phyloP scores from a whole-genome alignment of 2,329 filamentous ascomycete species.

The Pseudogymnoascus sp. region DNA sequence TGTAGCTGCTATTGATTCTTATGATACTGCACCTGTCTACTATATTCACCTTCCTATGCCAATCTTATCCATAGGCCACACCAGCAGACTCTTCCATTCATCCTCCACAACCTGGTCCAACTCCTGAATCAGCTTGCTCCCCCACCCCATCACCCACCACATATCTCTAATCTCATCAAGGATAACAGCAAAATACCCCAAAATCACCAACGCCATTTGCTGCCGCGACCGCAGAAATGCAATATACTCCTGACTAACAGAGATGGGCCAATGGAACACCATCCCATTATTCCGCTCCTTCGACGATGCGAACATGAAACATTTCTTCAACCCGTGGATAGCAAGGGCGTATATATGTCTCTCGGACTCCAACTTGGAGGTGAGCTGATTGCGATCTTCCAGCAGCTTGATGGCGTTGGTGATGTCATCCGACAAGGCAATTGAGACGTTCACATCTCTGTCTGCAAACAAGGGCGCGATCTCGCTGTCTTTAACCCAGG shows the following conservation, averaged over 20 bases:
- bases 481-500: not conserved
- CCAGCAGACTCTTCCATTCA: not conserved
- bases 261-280: slow-evolving; percentile 10
- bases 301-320: not conserved
- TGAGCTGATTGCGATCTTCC: not conserved
- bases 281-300: not conserved
- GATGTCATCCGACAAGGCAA: not conserved
- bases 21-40: not conserved
- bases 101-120: not conserved
- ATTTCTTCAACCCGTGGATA: not conserved
- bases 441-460: not conserved
- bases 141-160: slow-evolving; percentile 14
- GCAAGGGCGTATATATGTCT: not conserved
- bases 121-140: slow-evolving; percentile 11
- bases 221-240: not conserved
- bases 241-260: slow-evolving; percentile 9
- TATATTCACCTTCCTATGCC: not conserved
- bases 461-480: not conserved
- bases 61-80: not conserved
- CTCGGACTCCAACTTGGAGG: not conserved
- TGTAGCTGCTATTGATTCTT: no score
- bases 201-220: slow-evolving; percentile 10
- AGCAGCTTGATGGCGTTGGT: not conserved
- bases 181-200: slow-evolving; percentile 13
- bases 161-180: slow-evolving; percentile 9